Evolutionary conservation across 306 rosid species (phyloP), one percentile per base, ranked within the genome.

Genomic region (Rosa multiflora): DNA sequence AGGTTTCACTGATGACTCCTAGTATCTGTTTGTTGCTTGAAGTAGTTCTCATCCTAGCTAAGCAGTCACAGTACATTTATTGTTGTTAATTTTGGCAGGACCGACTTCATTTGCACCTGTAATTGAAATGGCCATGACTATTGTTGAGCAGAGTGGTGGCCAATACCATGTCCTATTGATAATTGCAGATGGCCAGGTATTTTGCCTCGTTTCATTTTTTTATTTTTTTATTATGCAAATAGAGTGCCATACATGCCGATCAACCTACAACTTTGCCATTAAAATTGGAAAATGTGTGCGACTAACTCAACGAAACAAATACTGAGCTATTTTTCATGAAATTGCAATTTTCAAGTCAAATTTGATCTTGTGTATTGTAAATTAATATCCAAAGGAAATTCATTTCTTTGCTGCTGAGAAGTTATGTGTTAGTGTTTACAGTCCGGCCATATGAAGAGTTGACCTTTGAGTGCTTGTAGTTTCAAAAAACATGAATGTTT

Each of bases 161-260:
- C 98, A 94, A 63, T 92, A 92, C 88, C 90, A 88, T 84, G 88
- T 88, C 21, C 75, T 88, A 47, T 14, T 88, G 39, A 88, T 88
- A 80, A 82, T 94, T 84, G 98, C 98, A 20, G 98, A 94, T 85
- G 98, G 98, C 81, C 98, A 94, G 97, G 98, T 94, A 88, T 49
- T 70, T 67, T 88, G 40, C 49, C 72, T 56, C 58, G 68, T 42
- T 75, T 61, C 11, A 47, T 76, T 6, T 78, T 32, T 32, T 32
- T 32, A 32, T 32, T 32, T 39, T 71, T 80, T 40, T 49, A 76
- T 53, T 49, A 67, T 67, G 73, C 71, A 68, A 62, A 3, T 62
- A 39, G 67, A 53, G 39, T 44, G 6, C 9, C 17, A 74, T 32
- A 67, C 29, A 69, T 81, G 67, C 63, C 1, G 26, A 52, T 18